phyloP scores from a whole-genome alignment of 176 grass and related monocot species.

The Musa itinerans region DNA sequence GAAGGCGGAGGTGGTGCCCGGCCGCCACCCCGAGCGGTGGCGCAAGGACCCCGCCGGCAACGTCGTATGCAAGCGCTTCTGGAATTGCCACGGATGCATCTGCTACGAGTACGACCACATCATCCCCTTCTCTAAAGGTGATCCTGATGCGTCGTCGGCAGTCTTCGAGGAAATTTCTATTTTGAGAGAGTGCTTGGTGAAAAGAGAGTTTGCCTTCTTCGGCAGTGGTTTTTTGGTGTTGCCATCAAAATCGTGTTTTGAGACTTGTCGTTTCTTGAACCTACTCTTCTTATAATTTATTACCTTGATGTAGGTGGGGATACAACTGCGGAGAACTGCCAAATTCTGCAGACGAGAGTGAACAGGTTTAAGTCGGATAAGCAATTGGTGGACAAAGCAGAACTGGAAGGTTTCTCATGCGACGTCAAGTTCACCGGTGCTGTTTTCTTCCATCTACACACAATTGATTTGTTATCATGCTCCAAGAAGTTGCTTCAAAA shows the following conservation, averaged over 20 bases:
- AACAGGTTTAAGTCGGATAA: conserved; percentile 85
- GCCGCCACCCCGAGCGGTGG: conserved; percentile 76
- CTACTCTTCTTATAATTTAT: neutral
- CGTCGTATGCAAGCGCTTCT: conserved; percentile 74
- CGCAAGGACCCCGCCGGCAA: conserved; percentile 62
- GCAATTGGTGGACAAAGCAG: conserved; percentile 54
- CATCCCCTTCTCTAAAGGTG: conserved; percentile 85
- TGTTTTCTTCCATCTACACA: neutral
- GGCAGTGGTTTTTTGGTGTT: too few species aligned
- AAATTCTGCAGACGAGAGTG: conserved; percentile 86
- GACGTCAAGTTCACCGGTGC: conserved; percentile 83
- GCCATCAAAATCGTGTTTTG: too few species aligned
- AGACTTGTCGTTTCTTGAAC: neutral
- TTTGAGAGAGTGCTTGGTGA: too few species aligned
- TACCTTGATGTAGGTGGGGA: conserved; percentile 48
- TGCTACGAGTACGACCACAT: conserved; percentile 94
- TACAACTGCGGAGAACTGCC: conserved; percentile 78
- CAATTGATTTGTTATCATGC: neutral
- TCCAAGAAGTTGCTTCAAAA: neutral
- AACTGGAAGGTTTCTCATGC: conserved; percentile 75
- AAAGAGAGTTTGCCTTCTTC: too few species aligned
- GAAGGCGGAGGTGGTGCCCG: conserved; percentile 49
- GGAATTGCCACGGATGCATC: conserved; percentile 82
- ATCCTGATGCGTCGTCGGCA: neutral
- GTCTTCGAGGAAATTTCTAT: neutral